phyloP scores from a whole-genome alignment of 139 green algal species.

The Chlamydomonas sp. region DNA sequence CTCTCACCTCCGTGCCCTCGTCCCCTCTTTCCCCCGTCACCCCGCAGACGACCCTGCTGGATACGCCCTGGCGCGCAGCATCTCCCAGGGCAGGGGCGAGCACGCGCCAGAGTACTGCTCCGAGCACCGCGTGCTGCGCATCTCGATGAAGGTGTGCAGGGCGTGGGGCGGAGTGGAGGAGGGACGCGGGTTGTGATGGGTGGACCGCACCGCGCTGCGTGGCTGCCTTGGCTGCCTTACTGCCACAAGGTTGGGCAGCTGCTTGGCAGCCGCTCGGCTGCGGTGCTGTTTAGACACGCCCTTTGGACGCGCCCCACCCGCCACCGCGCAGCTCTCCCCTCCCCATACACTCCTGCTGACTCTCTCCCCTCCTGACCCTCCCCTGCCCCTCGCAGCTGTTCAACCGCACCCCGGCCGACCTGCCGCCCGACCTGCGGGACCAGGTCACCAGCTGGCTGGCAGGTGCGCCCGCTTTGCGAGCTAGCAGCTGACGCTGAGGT shows the following conservation, averaged over 20 bases:
- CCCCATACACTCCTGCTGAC: neutral
- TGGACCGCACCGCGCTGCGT: too few species aligned
- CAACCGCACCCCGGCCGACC: conserved; percentile 64
- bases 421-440: conserved; percentile 53
- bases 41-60: neutral
- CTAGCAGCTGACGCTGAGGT: too few species aligned
- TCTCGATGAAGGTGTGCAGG: conserved; percentile 64
- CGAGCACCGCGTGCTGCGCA: conserved; percentile 23
- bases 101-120: conserved; percentile 9
- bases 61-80: conserved; percentile 16
- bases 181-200: too few species aligned
- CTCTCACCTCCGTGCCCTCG: neutral
- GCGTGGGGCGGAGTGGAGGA: too few species aligned
- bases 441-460: conserved; percentile 19
- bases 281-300: too few species aligned
- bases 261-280: too few species aligned
- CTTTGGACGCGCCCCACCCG: too few species aligned
- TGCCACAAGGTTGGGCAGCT: too few species aligned
- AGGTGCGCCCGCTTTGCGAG: neutral
- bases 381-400: too few species aligned
- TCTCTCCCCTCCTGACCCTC: too few species aligned
- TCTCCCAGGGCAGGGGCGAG: neutral
- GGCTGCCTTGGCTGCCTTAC: too few species aligned
- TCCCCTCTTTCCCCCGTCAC: neutral
- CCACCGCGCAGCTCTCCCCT: too few species aligned